Evolutionary conservation across 495 filamentous ascomycete genomes (phyloP).

Genomic region (Clavariopsis aquatica): DNA sequence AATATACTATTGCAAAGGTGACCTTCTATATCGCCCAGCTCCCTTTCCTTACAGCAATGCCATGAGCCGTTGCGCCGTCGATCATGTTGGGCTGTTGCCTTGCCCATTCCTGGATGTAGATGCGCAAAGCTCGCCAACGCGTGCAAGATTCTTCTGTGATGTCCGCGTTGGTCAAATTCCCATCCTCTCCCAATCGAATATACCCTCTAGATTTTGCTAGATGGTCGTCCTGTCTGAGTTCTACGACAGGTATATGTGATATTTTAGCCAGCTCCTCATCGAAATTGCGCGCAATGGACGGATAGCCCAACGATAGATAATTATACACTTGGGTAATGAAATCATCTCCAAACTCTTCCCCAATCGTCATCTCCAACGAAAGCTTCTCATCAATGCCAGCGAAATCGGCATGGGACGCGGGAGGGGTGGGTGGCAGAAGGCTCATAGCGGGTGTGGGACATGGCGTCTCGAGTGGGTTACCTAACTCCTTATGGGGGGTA

Average conservation of each 20-base stretch:
- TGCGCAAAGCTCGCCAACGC: slow-evolving; percentile 76
- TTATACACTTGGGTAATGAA: slow-evolving; percentile 96
- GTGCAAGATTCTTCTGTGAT: slow-evolving; percentile 55
- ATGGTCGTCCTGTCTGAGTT: slow-evolving; percentile 72
- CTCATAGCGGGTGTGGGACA: slow-evolving; percentile 29
- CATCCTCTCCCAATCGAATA: slow-evolving; percentile 59
- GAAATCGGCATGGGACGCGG: slow-evolving; percentile 35
- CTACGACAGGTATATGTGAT: slow-evolving; percentile 62
- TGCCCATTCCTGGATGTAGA: slow-evolving; percentile 85
- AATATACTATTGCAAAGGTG: not conserved
- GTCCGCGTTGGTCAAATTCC: slow-evolving; percentile 42
- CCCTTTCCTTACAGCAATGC: slow-evolving; percentile 69
- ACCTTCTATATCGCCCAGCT: slow-evolving; percentile 73
- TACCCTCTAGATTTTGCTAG: slow-evolving; percentile 59
- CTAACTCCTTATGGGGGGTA: slow-evolving; percentile 38
- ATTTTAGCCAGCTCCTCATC: slow-evolving; percentile 82
- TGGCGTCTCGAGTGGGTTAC: slow-evolving; percentile 39
- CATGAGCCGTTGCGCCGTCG: slow-evolving; percentile 61
- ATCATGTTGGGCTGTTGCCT: slow-evolving; percentile 70
- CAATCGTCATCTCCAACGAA: slow-evolving; percentile 53
- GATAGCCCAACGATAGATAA: slow-evolving; percentile 89
- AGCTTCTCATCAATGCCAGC: slow-evolving; percentile 51
- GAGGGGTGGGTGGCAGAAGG: slow-evolving; percentile 38
- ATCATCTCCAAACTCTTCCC: slow-evolving; percentile 71
- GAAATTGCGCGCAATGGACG: slow-evolving; percentile 75